phyloP scores from a whole-genome alignment of 1,139 yeast species.

The Candida gigantensis region DNA sequence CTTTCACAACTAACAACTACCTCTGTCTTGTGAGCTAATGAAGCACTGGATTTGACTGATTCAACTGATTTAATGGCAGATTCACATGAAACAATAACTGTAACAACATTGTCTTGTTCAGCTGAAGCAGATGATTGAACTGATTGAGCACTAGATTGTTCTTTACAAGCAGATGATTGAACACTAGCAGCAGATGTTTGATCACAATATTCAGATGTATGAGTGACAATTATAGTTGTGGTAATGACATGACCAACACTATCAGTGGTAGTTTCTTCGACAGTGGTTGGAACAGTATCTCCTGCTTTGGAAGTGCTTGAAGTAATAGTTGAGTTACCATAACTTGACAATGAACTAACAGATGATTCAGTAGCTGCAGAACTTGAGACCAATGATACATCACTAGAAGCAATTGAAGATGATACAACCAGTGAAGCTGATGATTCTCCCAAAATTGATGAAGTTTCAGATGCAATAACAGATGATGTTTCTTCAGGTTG shows the following conservation, averaged over 20 bases:
- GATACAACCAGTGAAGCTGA: constrained; percentile 28
- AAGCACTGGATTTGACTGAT: constrained; percentile 12
- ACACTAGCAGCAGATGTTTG: constrained; percentile 8
- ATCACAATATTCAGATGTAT: constrained; percentile 9
- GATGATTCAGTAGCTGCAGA: constrained; percentile 30
- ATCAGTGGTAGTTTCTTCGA: constrained; percentile 7
- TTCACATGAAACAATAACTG: constrained; percentile 15
- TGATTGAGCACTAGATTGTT: constrained; percentile 10
- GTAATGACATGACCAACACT: constrained; percentile 5
- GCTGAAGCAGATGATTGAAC: constrained; percentile 10
- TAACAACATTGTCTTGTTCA: constrained; percentile 10
- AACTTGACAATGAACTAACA: constrained; percentile 9
- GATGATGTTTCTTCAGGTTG: not conserved
- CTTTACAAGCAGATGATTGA: constrained; percentile 9
- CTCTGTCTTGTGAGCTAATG: constrained; percentile 10
- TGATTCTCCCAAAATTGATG: constrained; percentile 3
- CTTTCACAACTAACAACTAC: constrained; percentile 11
- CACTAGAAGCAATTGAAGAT: constrained; percentile 3
- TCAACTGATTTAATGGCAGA: constrained; percentile 13
- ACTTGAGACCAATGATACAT: constrained; percentile 20
- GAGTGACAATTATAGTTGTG: constrained; percentile 6
- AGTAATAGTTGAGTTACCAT: constrained; percentile 6
- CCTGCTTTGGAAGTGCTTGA: constrained; percentile 10
- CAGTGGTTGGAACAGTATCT: constrained; percentile 7
- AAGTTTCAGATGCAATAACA: too few species aligned